Evolutionary conservation across 2,329 filamentous ascomycete genomes (phyloP), one percentile per base, ranked within the genome.

Genomic region (Hirsutella rhossiliensis): DNA sequence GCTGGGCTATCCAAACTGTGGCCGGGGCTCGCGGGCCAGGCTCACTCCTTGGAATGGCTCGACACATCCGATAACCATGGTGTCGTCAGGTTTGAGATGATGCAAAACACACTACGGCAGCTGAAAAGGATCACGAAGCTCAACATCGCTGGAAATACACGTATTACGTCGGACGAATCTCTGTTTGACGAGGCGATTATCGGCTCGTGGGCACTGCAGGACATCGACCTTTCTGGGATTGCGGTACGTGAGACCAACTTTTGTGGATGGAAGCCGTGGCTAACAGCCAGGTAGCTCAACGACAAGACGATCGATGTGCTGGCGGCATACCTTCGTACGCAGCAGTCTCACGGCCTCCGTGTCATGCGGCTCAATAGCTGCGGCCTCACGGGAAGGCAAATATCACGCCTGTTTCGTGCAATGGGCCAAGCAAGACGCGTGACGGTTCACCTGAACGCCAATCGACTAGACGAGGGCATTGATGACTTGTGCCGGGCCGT

Each of bases 11-110:
- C 65, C 4, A 62, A 68, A 34, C 54, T 78, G 5, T 73, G 73
- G 62, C 63, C 65, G 20, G 65, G 64, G 0, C 59, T 78, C 3
- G 59, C 65, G 17, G 64, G 67, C 28, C 69, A 73, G 41, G 61
- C 62, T 11, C 60, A 63, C 8, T 65, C 62, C 15, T 52, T 78
- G 15, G 66, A 74, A 50, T 56, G 60, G 5, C 62, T 78, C 11
- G 67, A 77, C 43, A 66, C 73, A 1, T 76, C 74, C 4, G 64
- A 71, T 31, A 78, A 78, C 45, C 62, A 67, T 19, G 72, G 73
- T 12, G 66, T 68, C 6, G 63, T 75, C 23, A 67, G 69, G 3
- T 68, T 69, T n/a, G 60, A 64, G n/a, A 56, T 66, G 32, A 58
- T 75, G 1, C 62, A 67, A 8, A 55, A 63, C 17, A 64, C 72